Percentiles rank a stretch among this genome's conserved stretches.
These are phyloP conservation scores for Dioscorea zingiberensis DNA, from an alignment of 106 monocot species.

Conservation along the genomic window DNA sequence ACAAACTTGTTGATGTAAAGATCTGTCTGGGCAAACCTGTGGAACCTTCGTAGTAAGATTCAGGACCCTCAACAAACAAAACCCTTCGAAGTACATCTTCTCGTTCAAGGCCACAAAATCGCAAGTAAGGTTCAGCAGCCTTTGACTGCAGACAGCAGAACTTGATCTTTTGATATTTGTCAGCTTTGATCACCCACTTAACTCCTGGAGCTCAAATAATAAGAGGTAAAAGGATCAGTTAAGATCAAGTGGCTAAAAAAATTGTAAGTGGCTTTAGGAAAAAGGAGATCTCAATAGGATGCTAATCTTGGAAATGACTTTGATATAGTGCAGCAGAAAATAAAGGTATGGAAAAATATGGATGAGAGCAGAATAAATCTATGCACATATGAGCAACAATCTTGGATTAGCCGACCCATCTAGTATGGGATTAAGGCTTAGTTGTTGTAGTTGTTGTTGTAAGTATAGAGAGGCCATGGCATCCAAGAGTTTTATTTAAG, in stretches of 20 bases:
- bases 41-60: constrained; percentile 62
- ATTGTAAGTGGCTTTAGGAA: background rate
- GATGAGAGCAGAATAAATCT: no score
- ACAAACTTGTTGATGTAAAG: no score
- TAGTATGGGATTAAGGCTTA: no score
- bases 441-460: no score
- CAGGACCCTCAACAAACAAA: constrained; percentile 71
- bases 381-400: no score
- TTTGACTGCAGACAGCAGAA: constrained; percentile 90
- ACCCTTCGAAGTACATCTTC: constrained; percentile 64
- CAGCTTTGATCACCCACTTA: constrained; percentile 81
- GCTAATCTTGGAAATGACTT: no score
- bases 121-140: constrained; percentile 77
- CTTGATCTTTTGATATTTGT: constrained; percentile 73
- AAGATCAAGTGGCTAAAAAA: background rate
- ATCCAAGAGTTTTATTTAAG: no score
- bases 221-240: background rate
- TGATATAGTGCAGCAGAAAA: no score
- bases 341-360: no score
- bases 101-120: constrained; percentile 43
- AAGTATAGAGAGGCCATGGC: no score
- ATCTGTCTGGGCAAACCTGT: constrained; percentile 30
- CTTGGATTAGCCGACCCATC: no score
- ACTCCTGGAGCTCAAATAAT: constrained; percentile 48
- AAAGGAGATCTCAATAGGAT: no score